Base-by-base conservation (phyloP, 2,329 filamentous ascomycete species). In the Talaromyces sp. region DNA sequence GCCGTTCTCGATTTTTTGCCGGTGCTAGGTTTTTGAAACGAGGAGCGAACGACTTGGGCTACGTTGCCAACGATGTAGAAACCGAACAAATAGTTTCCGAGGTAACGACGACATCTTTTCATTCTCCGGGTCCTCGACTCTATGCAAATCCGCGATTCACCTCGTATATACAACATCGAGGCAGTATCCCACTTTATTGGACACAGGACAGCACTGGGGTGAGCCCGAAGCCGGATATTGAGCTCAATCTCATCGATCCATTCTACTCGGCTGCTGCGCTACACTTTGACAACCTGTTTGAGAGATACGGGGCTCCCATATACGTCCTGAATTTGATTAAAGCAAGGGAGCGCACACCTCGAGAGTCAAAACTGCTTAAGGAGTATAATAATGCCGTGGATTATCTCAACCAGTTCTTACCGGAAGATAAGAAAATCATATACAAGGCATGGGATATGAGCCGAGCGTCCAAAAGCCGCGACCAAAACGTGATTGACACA, bases 391-490 rank as follows among this genome's bases (percentile, higher is more conserved):
- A 90, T 67, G 92, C 92, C 5, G 89, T 98, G 65, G 85, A 88
- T 50, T 99, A 99, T 69, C 86, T 99, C 55, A 99, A 98, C 67
- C 94, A 98, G 72, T 96, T 96, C 62, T 81, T 99, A 2, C 94
- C 95, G 0, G 78, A 83, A 2, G 88, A 88, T 61, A 91, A 93
- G 71, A 92, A 91, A 72, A 96, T 99, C 57, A 86, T 94, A 9
- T 94, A 99, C 74, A 92, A 95, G 69, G 92, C 94, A 3, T 99
- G 95, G 87, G 95, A 99, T 73, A 99, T 99, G 95, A 96, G 93
- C 64, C 85, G 95, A 62, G 94, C 95, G 5, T 92, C 94, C 18
- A 99, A 99, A 77, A 88, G 89, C 68, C 88, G 91, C 40, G 93
- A 95, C 61, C 90, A 96, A 69, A 93, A 99, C 77, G 95, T 99